phyloP scores from a whole-genome alignment of 2,329 filamentous ascomycete genomes.

The Lasiodiplodia sp. region DNA sequence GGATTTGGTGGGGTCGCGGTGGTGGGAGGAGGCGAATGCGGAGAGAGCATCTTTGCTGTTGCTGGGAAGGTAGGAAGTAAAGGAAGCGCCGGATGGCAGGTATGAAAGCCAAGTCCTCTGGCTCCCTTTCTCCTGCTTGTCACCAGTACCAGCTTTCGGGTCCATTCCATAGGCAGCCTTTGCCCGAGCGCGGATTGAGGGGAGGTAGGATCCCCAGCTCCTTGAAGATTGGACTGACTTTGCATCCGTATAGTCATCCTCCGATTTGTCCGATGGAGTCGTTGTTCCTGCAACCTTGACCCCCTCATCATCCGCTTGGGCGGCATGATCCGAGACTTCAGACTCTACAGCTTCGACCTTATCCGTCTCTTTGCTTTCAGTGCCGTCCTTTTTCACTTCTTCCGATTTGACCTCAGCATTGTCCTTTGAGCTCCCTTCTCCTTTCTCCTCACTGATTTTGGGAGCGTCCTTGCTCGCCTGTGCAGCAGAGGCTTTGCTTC shows the following conservation, averaged over 20 bases:
- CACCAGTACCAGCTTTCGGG: neutral
- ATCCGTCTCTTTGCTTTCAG: conserved; percentile 25
- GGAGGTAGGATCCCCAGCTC: conserved; percentile 50
- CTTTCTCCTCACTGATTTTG: conserved; percentile 14
- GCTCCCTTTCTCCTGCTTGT: conserved; percentile 34
- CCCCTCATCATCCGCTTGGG: neutral
- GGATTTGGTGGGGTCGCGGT: conserved; percentile 56
- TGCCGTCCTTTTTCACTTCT: conserved; percentile 28
- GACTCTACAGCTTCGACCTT: conserved; percentile 1
- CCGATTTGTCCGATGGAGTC: conserved; percentile 38
- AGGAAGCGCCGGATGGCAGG: conserved; percentile 56
- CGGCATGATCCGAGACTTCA: neutral
- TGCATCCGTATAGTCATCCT: conserved; percentile 41
- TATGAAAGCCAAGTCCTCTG: conserved; percentile 55
- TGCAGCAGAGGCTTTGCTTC: neutral
- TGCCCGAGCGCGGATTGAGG: conserved; percentile 40
- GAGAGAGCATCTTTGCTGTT: conserved; percentile 52
- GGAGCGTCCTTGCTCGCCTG: conserved; percentile 36
- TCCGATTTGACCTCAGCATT: neutral
- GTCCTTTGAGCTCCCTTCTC: neutral
- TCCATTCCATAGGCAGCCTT: neutral
- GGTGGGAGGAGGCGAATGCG: conserved; percentile 53
- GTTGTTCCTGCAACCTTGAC: conserved; percentile 25
- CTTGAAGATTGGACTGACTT: conserved; percentile 35
- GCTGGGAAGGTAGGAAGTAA: conserved; percentile 56